Evolutionary conservation across 345 rosid genomes (phyloP).

Genomic region (Populus nigra): DNA sequence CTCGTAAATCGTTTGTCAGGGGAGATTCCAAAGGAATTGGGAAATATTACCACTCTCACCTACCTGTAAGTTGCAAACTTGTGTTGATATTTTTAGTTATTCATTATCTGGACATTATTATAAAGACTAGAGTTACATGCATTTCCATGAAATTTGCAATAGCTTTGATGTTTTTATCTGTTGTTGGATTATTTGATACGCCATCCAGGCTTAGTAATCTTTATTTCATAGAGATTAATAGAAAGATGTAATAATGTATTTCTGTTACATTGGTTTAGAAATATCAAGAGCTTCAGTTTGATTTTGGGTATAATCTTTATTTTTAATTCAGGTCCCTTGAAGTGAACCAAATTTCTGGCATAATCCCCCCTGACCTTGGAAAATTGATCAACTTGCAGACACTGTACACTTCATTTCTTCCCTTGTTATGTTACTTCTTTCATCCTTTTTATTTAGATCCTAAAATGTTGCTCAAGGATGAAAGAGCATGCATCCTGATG

Average conservation of each 20-base stretch:
- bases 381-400: slow-evolving; percentile 42
- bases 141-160: neutral
- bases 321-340: slow-evolving; percentile 50
- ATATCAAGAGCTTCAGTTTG: neutral
- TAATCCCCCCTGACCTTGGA: slow-evolving; percentile 52
- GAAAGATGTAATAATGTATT: neutral
- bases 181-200: neutral
- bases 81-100: neutral
- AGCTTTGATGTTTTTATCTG: neutral
- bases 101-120: neutral
- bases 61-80: slow-evolving; percentile 38
- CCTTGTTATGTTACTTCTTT: neutral
- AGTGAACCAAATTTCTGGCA: slow-evolving; percentile 57
- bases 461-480: neutral
- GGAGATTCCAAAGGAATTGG: slow-evolving; percentile 50
- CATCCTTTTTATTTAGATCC: neutral
- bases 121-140: neutral
- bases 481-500: neutral
- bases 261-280: neutral
- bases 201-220: too few relatives aligned
- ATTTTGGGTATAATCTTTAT: neutral
- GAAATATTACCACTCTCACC: slow-evolving; percentile 45
- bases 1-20: slow-evolving; percentile 56
- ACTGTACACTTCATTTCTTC: slow-evolving; percentile 36
- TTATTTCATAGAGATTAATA: neutral